Percentiles rank a stretch among this genome's conserved stretches.
Conservation (phyloP, 352 stramenopile species). For the Phytophthora uliginosa region DNA sequence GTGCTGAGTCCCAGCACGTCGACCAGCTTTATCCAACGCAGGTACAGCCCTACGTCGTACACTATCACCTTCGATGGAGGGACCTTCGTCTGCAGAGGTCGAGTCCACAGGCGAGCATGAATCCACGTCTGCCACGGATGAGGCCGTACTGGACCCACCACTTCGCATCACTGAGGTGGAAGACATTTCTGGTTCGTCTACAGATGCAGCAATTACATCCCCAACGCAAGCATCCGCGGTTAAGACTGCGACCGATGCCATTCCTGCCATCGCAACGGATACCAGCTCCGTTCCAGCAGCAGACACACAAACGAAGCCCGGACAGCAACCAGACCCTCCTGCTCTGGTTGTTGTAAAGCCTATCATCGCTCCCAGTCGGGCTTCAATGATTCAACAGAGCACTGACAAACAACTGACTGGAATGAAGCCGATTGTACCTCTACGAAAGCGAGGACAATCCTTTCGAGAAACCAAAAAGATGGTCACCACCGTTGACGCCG, state of each 20-base stretch:
- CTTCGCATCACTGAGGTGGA: not conserved
- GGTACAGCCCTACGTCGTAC: not conserved
- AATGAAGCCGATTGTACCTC: conserved; percentile 63
- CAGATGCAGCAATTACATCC: conserved; percentile 2
- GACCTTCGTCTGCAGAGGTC: not conserved
- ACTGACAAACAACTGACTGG: conserved; percentile 56
- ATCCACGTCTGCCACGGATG: not conserved
- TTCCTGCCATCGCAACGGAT: not conserved
- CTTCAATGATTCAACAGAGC: conserved; percentile 16
- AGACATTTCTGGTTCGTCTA: conserved; percentile 4
- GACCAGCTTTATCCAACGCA: not conserved
- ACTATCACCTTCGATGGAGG: conserved; percentile 14
- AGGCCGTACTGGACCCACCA: not conserved
- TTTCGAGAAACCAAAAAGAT: conserved; percentile 78
- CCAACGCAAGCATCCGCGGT: not conserved
- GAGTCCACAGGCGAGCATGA: conserved; percentile 2
- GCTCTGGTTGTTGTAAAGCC: conserved; percentile 29
- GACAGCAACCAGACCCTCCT: conserved; percentile 10
- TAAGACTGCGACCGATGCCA: not conserved
- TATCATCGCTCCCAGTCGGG: conserved; percentile 17
- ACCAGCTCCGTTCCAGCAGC: not conserved
- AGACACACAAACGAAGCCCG: conserved; percentile 1
- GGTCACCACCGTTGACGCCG: conserved; percentile 53
- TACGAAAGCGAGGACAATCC: conserved; percentile 74
- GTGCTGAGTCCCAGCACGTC: not conserved